phyloP scores from a whole-genome alignment of 306 rosid genomes.

The Casuarina cunninghamiana region DNA sequence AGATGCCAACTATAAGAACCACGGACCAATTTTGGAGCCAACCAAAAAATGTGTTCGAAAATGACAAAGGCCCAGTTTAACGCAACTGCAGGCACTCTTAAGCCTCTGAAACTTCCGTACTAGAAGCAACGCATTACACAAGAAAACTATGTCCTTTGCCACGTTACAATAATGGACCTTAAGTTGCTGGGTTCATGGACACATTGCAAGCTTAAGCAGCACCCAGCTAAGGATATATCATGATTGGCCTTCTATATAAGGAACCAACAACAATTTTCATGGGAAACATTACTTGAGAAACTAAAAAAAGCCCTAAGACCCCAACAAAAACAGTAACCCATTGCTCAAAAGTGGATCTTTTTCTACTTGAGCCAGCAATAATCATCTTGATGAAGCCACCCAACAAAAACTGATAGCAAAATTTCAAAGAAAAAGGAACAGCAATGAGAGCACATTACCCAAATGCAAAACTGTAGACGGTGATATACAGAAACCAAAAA shows the following conservation, averaged over 20 bases:
- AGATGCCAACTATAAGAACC: not conserved
- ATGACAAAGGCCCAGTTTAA: not conserved
- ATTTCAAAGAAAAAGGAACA: not conserved
- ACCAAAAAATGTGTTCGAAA: not conserved
- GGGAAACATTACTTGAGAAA: not conserved
- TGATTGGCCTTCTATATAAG: not conserved
- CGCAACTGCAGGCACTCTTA: not conserved
- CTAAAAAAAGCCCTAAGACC: not conserved
- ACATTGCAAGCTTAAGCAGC: not conserved
- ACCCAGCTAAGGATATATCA: not conserved
- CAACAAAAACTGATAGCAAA: not conserved
- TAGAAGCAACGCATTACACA: not conserved
- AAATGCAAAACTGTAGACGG: not conserved
- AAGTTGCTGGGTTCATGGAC: not conserved
- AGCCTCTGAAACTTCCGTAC: not conserved
- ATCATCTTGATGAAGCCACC: not conserved
- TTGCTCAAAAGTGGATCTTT: not conserved
- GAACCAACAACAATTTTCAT: not conserved
- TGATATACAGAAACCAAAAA: not conserved
- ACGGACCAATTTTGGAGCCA: not conserved
- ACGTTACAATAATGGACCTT: not conserved
- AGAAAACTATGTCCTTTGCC: not conserved
- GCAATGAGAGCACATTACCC: not conserved
- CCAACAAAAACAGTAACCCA: not conserved
- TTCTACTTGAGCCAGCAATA: not conserved